Percentiles rank a stretch among this genome's conserved stretches.
phyloP scores from a whole-genome alignment of 2,329 filamentous ascomycete genomes.

The Akanthomyces lecanii region DNA sequence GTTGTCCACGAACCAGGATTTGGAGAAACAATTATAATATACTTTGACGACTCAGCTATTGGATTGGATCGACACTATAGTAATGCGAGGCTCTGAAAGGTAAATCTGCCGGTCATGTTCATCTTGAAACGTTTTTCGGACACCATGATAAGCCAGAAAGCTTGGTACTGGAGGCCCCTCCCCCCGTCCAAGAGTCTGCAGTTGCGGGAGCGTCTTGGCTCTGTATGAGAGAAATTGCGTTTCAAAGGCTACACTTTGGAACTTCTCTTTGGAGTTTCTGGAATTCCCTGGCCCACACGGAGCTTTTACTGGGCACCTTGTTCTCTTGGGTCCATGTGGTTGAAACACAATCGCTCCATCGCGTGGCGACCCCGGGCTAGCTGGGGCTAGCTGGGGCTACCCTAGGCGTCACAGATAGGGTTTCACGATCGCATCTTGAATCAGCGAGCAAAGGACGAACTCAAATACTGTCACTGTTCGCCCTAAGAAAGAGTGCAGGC shows the following conservation, averaged over 20 bases:
- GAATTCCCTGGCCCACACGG: background rate
- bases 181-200: background rate
- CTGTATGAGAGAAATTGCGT: slow-evolving; percentile 2
- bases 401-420: slow-evolving; percentile 10
- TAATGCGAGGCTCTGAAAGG: background rate
- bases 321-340: background rate
- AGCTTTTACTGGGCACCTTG: background rate
- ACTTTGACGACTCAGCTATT: background rate
- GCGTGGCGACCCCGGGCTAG: background rate
- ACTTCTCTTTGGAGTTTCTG: background rate
- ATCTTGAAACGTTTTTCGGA: slow-evolving; percentile 8
- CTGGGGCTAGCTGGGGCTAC: background rate
- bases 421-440: slow-evolving; percentile 8
- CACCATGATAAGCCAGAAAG: background rate
- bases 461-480: background rate
- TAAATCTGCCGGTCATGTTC: background rate
- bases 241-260: background rate
- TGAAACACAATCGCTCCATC: background rate
- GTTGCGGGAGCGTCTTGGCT: background rate
- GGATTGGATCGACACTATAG: slow-evolving; percentile 3
- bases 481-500: background rate
- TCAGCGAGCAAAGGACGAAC: background rate
- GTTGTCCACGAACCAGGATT: background rate
- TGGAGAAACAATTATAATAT: background rate
- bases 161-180: background rate